Percentiles rank a stretch among this genome's conserved stretches.
phyloP scores from a whole-genome alignment of 495 filamentous ascomycete genomes.

The Neurospora sp. region DNA sequence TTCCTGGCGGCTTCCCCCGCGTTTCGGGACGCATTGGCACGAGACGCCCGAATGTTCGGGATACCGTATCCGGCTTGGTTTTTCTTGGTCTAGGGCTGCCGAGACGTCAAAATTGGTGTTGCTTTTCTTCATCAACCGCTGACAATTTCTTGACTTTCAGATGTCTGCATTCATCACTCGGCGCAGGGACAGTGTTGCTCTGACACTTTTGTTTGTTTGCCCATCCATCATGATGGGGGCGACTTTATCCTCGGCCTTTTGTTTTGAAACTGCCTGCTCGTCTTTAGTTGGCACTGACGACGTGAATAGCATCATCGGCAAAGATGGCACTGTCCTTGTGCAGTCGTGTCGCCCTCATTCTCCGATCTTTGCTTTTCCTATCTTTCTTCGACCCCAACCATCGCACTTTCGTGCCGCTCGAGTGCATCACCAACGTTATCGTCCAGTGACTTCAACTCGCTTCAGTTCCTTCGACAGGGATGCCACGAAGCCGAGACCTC shows the following conservation, averaged over 20 bases:
- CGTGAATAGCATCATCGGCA: neutral
- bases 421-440: neutral
- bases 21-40: neutral
- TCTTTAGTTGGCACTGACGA: neutral
- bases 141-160: neutral
- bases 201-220: neutral
- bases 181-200: neutral
- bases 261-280: neutral
- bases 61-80: neutral
- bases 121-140: neutral
- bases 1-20: neutral
- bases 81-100: neutral
- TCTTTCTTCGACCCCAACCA: neutral
- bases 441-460: neutral
- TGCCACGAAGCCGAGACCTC: neutral
- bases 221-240: no score
- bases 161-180: neutral
- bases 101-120: neutral
- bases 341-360: neutral
- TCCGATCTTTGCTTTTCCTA: neutral
- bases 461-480: neutral
- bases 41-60: neutral
- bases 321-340: neutral
- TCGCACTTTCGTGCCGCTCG: neutral
- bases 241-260: no score